Evolutionary conservation across 2,329 filamentous ascomycete genomes (phyloP).

Genomic region (Periglandula ipomoeae): DNA sequence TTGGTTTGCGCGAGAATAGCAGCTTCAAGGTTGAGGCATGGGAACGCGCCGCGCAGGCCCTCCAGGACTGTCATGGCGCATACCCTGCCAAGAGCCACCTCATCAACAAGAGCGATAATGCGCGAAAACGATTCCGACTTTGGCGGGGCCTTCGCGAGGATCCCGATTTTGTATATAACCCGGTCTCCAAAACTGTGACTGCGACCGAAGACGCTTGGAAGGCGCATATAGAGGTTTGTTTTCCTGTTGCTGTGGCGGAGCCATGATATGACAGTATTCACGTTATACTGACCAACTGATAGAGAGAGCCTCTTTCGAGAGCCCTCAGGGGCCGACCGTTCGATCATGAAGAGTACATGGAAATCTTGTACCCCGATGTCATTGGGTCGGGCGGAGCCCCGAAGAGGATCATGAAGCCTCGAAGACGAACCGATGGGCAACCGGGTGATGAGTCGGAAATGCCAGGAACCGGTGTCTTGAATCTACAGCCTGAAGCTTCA

Average conservation of each 20-base stretch:
- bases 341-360: conserved; percentile 52
- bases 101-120: conserved; percentile 56
- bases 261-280: background rate
- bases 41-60: conserved; percentile 45
- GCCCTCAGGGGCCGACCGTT: conserved; percentile 48
- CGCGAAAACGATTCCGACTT: conserved; percentile 52
- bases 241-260: background rate
- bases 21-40: conserved; percentile 54
- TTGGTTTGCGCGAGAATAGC: conserved; percentile 47
- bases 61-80: conserved; percentile 46
- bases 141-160: conserved; percentile 51
- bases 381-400: conserved; percentile 50
- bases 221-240: conserved; percentile 46
- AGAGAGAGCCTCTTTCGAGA: conserved; percentile 50
- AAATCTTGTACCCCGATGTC: conserved; percentile 51
- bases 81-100: conserved; percentile 52
- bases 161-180: conserved; percentile 46
- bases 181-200: conserved; percentile 39
- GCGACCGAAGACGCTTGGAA: conserved; percentile 49
- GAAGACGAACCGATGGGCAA: conserved; percentile 38
- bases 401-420: conserved; percentile 48
- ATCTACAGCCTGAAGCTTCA: conserved; percentile 29
- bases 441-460: conserved; percentile 37
- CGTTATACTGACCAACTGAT: conserved; percentile 5
- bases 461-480: conserved; percentile 37